Evolutionary conservation across 495 filamentous ascomycete species (phyloP).

Genomic region (Cetradonia linearis): DNA sequence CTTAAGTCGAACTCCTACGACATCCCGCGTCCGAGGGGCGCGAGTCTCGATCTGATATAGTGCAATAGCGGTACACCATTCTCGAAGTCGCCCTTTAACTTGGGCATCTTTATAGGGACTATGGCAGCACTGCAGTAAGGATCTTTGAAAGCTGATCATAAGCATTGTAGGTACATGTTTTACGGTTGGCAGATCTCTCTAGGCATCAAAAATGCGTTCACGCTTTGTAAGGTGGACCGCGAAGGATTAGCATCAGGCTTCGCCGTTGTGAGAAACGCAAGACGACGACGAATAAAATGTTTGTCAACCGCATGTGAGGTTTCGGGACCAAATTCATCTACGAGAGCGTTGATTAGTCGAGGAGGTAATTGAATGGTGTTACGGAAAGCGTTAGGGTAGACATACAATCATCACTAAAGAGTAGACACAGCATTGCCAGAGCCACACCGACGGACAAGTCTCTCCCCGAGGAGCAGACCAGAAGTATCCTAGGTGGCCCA

Average conservation of each 20-base stretch:
- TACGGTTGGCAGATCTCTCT: not conserved
- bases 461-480: slow-evolving; percentile 52
- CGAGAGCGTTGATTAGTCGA: slow-evolving; percentile 9
- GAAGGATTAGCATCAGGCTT: slow-evolving; percentile 69
- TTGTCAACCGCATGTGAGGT: slow-evolving; percentile 48
- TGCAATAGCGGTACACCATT: too few relatives aligned
- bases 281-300: slow-evolving; percentile 58
- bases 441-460: slow-evolving; percentile 57
- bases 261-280: slow-evolving; percentile 67
- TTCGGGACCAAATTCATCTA: slow-evolving; percentile 31
- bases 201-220: slow-evolving; percentile 78
- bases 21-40: too few relatives aligned
- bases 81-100: too few relatives aligned
- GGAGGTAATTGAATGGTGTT: not conserved
- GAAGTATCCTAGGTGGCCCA: slow-evolving; percentile 36
- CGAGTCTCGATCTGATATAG: too few relatives aligned
- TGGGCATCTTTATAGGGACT: too few relatives aligned
- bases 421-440: slow-evolving; percentile 52
- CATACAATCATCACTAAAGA: slow-evolving; percentile 47
- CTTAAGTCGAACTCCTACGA: too few relatives aligned
- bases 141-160: too few relatives aligned
- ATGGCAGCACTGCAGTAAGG: too few relatives aligned
- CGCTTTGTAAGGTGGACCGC: slow-evolving; percentile 68
- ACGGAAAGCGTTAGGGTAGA: not conserved
- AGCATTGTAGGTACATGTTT: not conserved